Conservation (phyloP, 2,329 filamentous ascomycete species). For the Plenodomus tracheiphilus region DNA sequence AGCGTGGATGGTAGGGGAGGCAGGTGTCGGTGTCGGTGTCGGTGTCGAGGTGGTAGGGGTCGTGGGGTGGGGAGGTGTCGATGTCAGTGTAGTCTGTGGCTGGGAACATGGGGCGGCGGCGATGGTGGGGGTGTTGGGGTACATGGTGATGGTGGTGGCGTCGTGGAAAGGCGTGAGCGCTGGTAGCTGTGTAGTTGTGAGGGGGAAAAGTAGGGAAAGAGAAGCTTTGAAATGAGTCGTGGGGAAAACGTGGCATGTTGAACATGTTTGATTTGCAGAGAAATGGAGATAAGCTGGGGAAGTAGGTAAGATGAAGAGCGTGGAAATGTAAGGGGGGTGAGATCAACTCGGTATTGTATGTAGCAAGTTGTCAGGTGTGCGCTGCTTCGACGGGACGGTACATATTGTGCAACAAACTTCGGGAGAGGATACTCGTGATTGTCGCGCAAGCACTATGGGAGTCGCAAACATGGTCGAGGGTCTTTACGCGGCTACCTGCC, state of each 20-base stretch:
- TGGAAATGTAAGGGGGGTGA: not conserved
- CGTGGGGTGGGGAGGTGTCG: not conserved
- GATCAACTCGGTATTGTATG: not conserved
- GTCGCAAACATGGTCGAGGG: not conserved
- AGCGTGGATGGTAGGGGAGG: not conserved
- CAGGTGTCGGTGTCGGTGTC: not conserved
- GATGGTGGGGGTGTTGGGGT: not conserved
- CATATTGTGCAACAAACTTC: not conserved
- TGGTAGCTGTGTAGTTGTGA: not conserved
- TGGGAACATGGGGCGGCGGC: not conserved
- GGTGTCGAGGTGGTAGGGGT: not conserved
- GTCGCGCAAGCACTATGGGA: not conserved
- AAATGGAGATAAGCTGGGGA: not conserved
- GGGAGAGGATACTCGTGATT: not conserved
- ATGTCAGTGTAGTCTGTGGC: not conserved
- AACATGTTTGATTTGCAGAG: not conserved
- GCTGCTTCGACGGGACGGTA: not conserved
- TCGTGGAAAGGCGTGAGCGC: too few relatives aligned
- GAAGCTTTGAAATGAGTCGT: not conserved
- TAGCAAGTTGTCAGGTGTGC: not conserved
- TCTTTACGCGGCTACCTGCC: not conserved
- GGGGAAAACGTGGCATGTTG: not conserved
- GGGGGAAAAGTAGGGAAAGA: not conserved
- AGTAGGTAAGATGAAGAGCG: not conserved
- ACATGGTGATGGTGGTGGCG: not conserved